phyloP scores from a whole-genome alignment of 805 yeast genomes.

The Cyberlindnera xishuangbannaensis region DNA sequence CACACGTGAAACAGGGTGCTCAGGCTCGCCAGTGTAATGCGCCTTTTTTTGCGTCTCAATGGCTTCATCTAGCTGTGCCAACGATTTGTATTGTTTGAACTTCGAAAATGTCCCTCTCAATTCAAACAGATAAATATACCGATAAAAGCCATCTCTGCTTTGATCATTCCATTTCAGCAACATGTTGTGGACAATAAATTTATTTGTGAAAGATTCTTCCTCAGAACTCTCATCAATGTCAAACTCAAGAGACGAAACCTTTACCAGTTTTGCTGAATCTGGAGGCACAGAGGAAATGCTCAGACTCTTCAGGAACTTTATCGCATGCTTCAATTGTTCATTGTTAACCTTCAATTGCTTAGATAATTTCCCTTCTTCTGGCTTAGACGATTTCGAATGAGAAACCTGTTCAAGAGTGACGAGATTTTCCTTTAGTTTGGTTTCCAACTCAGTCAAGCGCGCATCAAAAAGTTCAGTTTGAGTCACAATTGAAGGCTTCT shows the following conservation, averaged over 20 bases:
- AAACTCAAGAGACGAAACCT: constrained; percentile 10
- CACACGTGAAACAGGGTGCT: constrained; percentile 14
- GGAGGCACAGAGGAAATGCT: constrained; percentile 8
- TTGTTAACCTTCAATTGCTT: constrained; percentile 20
- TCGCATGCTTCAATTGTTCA: constrained; percentile 19
- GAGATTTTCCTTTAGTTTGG: constrained; percentile 31
- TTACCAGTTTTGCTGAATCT: constrained; percentile 2
- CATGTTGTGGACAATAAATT: constrained; percentile 68
- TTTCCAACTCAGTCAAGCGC: constrained; percentile 14
- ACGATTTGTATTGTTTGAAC: constrained; percentile 43
- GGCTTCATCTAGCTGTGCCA: constrained; percentile 45
- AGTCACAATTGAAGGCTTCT: constrained; percentile 38
- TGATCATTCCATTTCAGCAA: constrained; percentile 74
- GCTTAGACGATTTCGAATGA: constrained; percentile 21
- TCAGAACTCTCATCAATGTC: constrained; percentile 11
- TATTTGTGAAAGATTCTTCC: constrained; percentile 35
- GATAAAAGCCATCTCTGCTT: constrained; percentile 56
- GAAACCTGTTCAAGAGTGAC: constrained; percentile 20
- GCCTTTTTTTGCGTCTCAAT: constrained; percentile 30
- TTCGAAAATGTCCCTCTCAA: constrained; percentile 38
- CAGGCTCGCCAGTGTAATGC: constrained; percentile 10
- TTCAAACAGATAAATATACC: constrained; percentile 48
- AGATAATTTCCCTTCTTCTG: constrained; percentile 8
- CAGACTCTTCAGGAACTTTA: constrained; percentile 15
- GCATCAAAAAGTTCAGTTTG: constrained; percentile 33